Percentiles rank a stretch among this genome's conserved stretches.
These are phyloP conservation scores for Pyrus hybrid DNA, from an alignment of 331 rosid genomes.

Conservation along the genomic window DNA sequence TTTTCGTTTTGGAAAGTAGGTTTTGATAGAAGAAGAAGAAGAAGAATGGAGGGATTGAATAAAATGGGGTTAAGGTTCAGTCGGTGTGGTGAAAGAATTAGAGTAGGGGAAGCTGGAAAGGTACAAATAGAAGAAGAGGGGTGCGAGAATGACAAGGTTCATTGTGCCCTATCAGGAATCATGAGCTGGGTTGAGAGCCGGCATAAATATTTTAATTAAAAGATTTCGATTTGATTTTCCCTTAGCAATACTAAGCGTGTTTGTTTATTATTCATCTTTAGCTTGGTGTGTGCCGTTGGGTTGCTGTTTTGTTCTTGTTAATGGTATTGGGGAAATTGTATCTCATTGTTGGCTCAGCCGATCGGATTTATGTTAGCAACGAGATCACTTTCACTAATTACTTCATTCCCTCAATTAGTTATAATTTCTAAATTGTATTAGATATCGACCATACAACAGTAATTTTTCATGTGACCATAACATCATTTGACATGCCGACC, in stretches of 20 bases:
- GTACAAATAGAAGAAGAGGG: constrained; percentile 6
- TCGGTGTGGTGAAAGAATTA: neutral
- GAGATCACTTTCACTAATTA: neutral
- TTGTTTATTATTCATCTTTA: neutral
- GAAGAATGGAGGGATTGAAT: neutral
- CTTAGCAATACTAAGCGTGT: neutral
- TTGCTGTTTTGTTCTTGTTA: constrained; percentile 8
- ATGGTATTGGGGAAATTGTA: neutral
- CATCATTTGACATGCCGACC: too few relatives aligned
- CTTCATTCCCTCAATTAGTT: neutral
- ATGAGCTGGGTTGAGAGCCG: constrained; percentile 19
- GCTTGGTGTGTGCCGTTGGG: neutral
- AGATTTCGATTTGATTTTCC: neutral
- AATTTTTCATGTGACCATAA: too few relatives aligned
- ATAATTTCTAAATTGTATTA: too few relatives aligned
- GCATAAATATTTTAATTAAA: neutral
- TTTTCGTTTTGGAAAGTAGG: neutral
- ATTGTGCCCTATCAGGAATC: neutral
- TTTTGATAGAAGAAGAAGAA: neutral
- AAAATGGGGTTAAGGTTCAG: neutral
- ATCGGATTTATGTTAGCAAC: neutral
- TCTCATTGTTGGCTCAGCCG: neutral
- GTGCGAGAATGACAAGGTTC: constrained; percentile 16
- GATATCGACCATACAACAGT: too few relatives aligned
- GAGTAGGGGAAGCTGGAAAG: neutral